Evolutionary conservation across 352 stramenopile genomes (phyloP).

Genomic region (Phytophthora chlamydospora): DNA sequence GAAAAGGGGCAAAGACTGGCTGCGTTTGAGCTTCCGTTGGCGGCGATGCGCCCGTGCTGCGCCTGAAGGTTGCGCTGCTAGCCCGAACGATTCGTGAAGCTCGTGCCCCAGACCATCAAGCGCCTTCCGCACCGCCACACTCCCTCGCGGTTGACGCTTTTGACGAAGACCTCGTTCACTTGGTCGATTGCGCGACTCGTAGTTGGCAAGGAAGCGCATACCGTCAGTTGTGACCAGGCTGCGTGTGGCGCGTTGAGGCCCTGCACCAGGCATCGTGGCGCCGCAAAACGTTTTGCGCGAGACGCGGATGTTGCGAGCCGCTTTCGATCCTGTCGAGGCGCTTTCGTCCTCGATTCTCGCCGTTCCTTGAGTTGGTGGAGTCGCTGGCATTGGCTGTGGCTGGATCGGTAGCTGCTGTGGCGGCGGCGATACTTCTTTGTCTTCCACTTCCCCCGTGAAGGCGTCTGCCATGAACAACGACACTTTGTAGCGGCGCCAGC

Average conservation of each 20-base stretch:
- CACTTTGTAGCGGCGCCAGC: slow-evolving; percentile 74
- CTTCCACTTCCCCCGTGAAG: slow-evolving; percentile 20
- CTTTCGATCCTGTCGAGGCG: slow-evolving; percentile 23
- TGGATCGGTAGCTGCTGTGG: neutral
- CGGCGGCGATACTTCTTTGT: neutral
- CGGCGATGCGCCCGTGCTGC: slow-evolving; percentile 25
- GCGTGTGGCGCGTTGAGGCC: slow-evolving; percentile 23
- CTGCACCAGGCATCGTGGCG: slow-evolving; percentile 36
- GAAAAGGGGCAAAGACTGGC: slow-evolving; percentile 68
- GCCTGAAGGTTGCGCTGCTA: slow-evolving; percentile 2
- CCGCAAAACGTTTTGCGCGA: slow-evolving; percentile 50
- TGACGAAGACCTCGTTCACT: slow-evolving; percentile 7
- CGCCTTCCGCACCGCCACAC: neutral
- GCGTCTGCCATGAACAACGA: slow-evolving; percentile 62
- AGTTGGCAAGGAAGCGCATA: slow-evolving; percentile 68
- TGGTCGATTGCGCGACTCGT: slow-evolving; percentile 41
- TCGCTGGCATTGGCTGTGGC: neutral
- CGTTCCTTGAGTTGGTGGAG: neutral
- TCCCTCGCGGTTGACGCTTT: slow-evolving; percentile 12
- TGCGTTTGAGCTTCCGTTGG: slow-evolving; percentile 61
- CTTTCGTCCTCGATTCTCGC: slow-evolving; percentile 22
- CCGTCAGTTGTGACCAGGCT: slow-evolving; percentile 58
- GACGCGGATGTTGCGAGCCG: slow-evolving; percentile 25
- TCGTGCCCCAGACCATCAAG: slow-evolving; percentile 9
- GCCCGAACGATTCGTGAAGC: slow-evolving; percentile 25